phyloP scores from a whole-genome alignment of 306 rosid species.

The Quercus parvula region DNA sequence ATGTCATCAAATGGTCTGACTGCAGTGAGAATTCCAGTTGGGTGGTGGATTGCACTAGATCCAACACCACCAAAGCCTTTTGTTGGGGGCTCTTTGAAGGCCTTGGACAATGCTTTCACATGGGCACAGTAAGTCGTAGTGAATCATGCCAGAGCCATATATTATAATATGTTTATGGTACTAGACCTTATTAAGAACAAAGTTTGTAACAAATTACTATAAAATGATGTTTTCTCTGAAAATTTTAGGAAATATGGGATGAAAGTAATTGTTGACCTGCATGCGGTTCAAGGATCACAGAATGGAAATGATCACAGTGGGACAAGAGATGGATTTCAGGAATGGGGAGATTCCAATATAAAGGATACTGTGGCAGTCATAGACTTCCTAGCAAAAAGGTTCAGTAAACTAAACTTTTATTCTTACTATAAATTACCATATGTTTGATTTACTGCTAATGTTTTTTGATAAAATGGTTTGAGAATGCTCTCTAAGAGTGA shows the following conservation, averaged over 20 bases:
- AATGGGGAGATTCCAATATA: constrained; percentile 55
- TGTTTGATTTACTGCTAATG: neutral
- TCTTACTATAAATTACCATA: neutral
- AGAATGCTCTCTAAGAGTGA: neutral
- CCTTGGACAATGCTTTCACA: constrained; percentile 62
- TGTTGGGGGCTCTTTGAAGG: constrained; percentile 59
- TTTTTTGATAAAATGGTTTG: neutral
- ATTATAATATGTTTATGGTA: neutral
- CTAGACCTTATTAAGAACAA: neutral
- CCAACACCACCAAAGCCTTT: constrained; percentile 72
- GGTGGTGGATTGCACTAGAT: constrained; percentile 75
- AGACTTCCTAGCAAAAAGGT: constrained; percentile 56
- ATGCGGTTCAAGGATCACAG: constrained; percentile 59
- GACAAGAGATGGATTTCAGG: constrained; percentile 52
- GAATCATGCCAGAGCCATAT: neutral
- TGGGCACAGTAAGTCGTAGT: constrained; percentile 59
- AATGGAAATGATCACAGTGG: constrained; percentile 56
- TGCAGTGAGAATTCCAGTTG: constrained; percentile 68
- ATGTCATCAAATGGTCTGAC: constrained; percentile 54
- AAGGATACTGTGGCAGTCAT: constrained; percentile 44
- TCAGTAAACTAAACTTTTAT: neutral
- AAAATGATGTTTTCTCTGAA: neutral
- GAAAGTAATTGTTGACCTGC: constrained; percentile 62
- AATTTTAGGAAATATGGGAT: constrained; percentile 42
- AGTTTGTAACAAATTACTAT: neutral